These are phyloP conservation scores for Aurinia saxatilis DNA, from an alignment of 345 rosid genomes.

Conservation along the genomic window DNA sequence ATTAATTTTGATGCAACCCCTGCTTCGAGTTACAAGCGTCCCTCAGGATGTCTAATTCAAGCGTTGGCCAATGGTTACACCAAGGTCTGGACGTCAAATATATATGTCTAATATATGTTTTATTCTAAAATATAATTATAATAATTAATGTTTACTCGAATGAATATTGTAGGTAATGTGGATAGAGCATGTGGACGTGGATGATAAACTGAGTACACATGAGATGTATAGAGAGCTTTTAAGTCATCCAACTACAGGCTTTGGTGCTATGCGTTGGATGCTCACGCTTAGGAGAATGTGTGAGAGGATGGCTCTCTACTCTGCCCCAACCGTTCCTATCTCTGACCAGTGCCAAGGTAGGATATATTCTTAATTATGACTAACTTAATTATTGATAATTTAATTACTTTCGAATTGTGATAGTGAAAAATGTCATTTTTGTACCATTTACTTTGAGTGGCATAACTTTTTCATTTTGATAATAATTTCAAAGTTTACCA, in stretches of 20 bases:
- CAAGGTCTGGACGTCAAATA: conserved; percentile 28
- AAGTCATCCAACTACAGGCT: conserved; percentile 37
- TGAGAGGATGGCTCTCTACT: conserved; percentile 44
- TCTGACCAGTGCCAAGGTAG: conserved; percentile 36
- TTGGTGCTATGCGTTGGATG: conserved; percentile 64
- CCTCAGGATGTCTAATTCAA: conserved; percentile 76
- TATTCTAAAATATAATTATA: background rate
- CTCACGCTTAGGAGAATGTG: conserved; percentile 46
- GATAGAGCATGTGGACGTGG: conserved; percentile 80
- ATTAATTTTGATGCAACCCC: background rate
- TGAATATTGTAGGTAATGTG: conserved; percentile 47
- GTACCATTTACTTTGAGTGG: background rate
- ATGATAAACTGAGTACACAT: conserved; percentile 43
- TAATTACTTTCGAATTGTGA: background rate
- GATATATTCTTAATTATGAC: background rate
- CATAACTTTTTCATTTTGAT: background rate
- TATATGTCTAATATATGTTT: background rate
- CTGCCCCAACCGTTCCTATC: background rate
- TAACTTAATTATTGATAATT: background rate
- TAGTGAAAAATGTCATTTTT: no score
- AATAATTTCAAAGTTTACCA: background rate
- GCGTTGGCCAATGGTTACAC: conserved; percentile 44
- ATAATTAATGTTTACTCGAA: background rate
- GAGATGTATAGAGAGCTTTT: conserved; percentile 45
- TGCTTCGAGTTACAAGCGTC: conserved; percentile 49